These are phyloP conservation scores for Capsella bursapastoris DNA, from an alignment of 345 rosid species.

Conservation along the genomic window DNA sequence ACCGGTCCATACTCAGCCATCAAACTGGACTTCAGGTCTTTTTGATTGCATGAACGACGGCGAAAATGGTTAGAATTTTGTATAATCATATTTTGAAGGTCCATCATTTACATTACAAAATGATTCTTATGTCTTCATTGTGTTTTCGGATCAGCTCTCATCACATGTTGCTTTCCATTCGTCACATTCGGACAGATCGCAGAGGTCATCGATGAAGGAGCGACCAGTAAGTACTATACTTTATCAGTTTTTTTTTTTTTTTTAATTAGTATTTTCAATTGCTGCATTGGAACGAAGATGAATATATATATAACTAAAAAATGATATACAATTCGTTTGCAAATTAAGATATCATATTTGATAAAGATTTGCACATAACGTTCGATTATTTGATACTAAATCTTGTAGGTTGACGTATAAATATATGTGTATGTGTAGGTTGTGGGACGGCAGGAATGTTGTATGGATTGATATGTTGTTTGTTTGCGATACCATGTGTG, in stretches of 20 bases:
- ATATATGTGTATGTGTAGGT: constrained; percentile 12
- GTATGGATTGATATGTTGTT: constrained; percentile 39
- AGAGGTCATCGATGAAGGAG: constrained; percentile 54
- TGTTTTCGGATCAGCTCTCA: constrained; percentile 50
- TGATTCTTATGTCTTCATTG: not conserved
- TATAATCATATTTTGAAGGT: not conserved
- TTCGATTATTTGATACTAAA: not conserved
- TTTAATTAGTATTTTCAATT: not conserved
- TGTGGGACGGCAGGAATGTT: constrained; percentile 39
- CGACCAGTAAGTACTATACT: constrained; percentile 47
- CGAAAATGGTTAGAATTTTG: constrained; percentile 49
- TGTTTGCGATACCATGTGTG: constrained; percentile 29
- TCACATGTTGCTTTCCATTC: constrained; percentile 56
- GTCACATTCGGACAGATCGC: constrained; percentile 65
- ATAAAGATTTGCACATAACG: not conserved
- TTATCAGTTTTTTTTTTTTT: too few relatives aligned
- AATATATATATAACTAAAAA: too few relatives aligned
- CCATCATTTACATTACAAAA: not conserved
- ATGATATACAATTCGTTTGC: too few relatives aligned
- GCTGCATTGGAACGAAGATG: not conserved
- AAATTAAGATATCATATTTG: not conserved
- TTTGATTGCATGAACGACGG: constrained; percentile 80
- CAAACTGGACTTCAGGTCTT: constrained; percentile 62
- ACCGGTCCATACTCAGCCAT: not conserved
- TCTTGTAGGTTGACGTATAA: not conserved